phyloP scores from a whole-genome alignment of 2,329 filamentous ascomycete species.

The Ceratocystis albifundus region DNA sequence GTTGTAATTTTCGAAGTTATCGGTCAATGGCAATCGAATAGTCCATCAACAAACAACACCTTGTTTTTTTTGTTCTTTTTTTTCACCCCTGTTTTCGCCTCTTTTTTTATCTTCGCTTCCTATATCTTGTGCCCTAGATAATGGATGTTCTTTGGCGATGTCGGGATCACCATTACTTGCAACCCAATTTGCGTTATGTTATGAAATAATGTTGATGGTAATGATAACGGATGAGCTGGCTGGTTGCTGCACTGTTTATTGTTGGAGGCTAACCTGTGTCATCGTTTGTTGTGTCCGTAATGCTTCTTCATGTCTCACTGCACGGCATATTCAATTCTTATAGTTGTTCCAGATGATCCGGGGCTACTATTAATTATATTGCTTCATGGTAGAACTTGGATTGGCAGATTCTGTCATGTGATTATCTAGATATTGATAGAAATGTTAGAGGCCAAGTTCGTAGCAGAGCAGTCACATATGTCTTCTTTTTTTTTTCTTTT shows the following conservation, averaged over 20 bases:
- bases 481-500: too few relatives aligned
- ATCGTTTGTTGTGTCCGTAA: too few relatives aligned
- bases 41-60: constrained; percentile 36
- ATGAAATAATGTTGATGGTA: constrained; percentile 9
- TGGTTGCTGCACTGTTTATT: neutral
- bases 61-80: constrained; percentile 24
- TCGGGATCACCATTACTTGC: neutral
- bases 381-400: too few relatives aligned
- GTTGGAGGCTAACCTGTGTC: neutral
- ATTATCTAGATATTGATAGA: too few relatives aligned
- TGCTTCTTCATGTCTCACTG: too few relatives aligned
- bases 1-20: constrained; percentile 49
- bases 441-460: too few relatives aligned
- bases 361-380: too few relatives aligned
- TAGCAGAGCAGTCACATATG: too few relatives aligned
- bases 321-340: too few relatives aligned
- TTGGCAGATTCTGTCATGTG: too few relatives aligned
- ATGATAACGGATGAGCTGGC: constrained; percentile 7
- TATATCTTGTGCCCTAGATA: constrained; percentile 15
- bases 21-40: constrained; percentile 45
- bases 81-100: constrained; percentile 23
- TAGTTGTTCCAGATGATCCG: too few relatives aligned
- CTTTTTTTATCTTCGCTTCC: constrained; percentile 24
- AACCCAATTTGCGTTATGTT: neutral
- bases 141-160: constrained; percentile 4